Conservation (phyloP, 768 basidiomycete species). For the Termitomyces sp. region DNA sequence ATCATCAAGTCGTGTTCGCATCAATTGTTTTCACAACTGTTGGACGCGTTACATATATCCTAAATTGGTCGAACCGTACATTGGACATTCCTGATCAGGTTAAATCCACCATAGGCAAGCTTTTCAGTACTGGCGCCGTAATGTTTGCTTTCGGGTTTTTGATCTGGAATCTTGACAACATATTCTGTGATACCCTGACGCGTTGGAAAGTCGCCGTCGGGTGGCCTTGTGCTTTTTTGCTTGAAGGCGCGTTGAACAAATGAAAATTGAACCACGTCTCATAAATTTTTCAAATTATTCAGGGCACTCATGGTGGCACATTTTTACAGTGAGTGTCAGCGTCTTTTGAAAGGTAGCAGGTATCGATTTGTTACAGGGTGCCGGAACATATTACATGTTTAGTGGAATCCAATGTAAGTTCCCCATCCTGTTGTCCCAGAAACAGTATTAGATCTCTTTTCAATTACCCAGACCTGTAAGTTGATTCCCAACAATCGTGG, state of each 20-base stretch:
- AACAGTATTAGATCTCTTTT: neutral
- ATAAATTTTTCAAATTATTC: neutral
- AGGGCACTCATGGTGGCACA: conserved; percentile 77
- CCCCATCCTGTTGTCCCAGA: neutral
- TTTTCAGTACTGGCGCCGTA: conserved; percentile 48
- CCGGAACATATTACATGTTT: conserved; percentile 47
- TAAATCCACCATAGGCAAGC: conserved; percentile 31
- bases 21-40: conserved; percentile 42
- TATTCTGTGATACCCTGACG: conserved; percentile 59
- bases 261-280: neutral
- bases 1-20: conserved; percentile 75
- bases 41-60: conserved; percentile 46
- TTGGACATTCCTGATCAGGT: conserved; percentile 35
- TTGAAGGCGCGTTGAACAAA: conserved; percentile 43
- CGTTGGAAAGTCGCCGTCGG: conserved; percentile 49
- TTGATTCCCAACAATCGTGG: conserved; percentile 3
- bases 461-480: conserved; percentile 35
- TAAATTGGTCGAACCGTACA: conserved; percentile 36
- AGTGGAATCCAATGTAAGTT: conserved; percentile 46
- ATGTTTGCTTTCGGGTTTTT: conserved; percentile 62
- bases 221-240: conserved; percentile 61
- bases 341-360: neutral
- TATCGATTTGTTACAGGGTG: conserved; percentile 26
- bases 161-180: conserved; percentile 79
- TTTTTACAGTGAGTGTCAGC: conserved; percentile 45